Evolutionary conservation across 768 basidiomycete species (phyloP), one percentile per base, ranked within the genome.

Genomic region (Aureoboletus auriporus): DNA sequence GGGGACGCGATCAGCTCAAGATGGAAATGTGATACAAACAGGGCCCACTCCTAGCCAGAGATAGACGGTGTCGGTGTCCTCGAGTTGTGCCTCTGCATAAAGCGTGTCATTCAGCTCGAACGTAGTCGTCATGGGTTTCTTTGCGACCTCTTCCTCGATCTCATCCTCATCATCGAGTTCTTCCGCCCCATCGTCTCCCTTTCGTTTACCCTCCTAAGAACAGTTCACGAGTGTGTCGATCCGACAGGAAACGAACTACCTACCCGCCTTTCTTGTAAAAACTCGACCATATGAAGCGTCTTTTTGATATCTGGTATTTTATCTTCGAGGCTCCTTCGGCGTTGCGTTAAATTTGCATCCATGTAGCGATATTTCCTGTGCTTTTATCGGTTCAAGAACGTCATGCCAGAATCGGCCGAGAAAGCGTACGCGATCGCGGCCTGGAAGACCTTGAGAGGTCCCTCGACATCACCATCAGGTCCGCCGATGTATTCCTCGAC

Each of bases 341-440:
- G 79, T 61, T 92, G 86, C 6, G 83, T 73, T 42, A 94, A 74
- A 63, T 83, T 93, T 13, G 81, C 71, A 57, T 98, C 95, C 95
- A 99, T 98, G 71, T 95, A 97, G 42, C 89, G 87, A 75, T 99
- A 98, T 76, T 99, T 98, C 59, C 95, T 99, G 71, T 62, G 66
- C 75, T 50, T 56, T 52, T 51, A 51, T 56, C 53, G 47, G 49
- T 58, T 50, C 54, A 37, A 53, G 51, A 54, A 45, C 34, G 46
- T 44, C 31, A 44, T 27, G 37, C 26, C 53, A 46, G 35, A 45
- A 50, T 46, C 31, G 30, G 27, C 33, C 41, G 30, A 44, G 34
- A 31, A 30, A 34, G 47, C 93, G 70, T 72, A 97, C 94, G 93
- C 89, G 67, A 96, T 78, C 20, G 91, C 93, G 70, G 95, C 93